A percentile compares a stretch with the other conserved stretches of the same genome.
Evolutionary conservation across 805 yeast genomes (phyloP).

Genomic region (Saccharomyces mikatae): DNA sequence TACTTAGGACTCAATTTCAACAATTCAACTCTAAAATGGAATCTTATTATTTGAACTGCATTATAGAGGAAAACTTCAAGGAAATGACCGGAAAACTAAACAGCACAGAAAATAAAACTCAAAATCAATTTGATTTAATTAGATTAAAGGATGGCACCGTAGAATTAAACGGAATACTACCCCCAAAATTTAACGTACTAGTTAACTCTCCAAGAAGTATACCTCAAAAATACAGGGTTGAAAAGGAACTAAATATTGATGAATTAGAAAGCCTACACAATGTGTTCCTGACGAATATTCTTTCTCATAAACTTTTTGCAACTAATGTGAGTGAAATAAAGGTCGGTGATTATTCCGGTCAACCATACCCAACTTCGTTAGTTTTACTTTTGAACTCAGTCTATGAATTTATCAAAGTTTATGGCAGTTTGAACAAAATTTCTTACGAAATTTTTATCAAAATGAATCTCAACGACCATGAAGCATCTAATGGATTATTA

Average conservation of each 20-base stretch:
- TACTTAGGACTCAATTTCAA: conserved; percentile 30
- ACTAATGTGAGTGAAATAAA: conserved; percentile 15
- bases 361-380: conserved; percentile 37
- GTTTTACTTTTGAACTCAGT: conserved; percentile 32
- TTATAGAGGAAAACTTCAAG: conserved; percentile 27
- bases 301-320: conserved; percentile 20
- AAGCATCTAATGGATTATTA: conserved; percentile 20
- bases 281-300: conserved; percentile 23
- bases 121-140: conserved; percentile 29
- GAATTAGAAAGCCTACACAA: conserved; percentile 37
- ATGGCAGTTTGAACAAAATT: conserved; percentile 32
- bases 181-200: conserved; percentile 24
- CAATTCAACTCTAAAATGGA: conserved; percentile 30
- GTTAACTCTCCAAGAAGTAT: neutral
- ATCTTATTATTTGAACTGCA: conserved; percentile 24
- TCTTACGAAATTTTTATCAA: conserved; percentile 31
- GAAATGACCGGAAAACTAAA: conserved; percentile 30
- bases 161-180: conserved; percentile 23
- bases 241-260: conserved; percentile 35
- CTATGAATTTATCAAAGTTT: conserved; percentile 34
- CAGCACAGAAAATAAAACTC: conserved; percentile 27
- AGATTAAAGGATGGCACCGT: conserved; percentile 21
- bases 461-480: conserved; percentile 20
- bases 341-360: conserved; percentile 33
- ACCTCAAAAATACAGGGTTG: neutral